Evolutionary conservation across 495 filamentous ascomycete species (phyloP), one percentile per base, ranked within the genome.

Genomic region (Penicillium paradoxum): DNA sequence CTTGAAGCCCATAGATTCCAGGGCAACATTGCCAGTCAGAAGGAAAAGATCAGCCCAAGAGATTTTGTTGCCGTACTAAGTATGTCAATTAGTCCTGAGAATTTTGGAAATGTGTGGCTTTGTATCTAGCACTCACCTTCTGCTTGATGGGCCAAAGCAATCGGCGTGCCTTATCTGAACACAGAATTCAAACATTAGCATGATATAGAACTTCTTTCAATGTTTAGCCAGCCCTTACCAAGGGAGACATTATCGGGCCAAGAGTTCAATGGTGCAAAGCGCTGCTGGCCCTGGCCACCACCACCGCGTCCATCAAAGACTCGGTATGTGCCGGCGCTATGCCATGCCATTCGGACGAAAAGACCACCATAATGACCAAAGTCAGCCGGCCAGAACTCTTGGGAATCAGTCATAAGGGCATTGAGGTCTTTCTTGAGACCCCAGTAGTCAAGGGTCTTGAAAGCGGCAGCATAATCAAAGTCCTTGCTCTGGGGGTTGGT

Each of bases 81-180:
- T 24, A 25, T 1, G 5, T 1, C 0, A 11, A 14, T 48, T 27
- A 48, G 45, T 13, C 11, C 18, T 0, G n/a, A 43, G 3, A 18
- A 17, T 3, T 27, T 27, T 27, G 34, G 14, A n/a, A 37, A 4
- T 4, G 2, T 6, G 13, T 8, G 41, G 9, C 1, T 21, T 32
- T 29, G 15, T 30, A 18, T 15, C 4, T 15, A 48, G 19, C 9
- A 17, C 47, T 41, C 15, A 51, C 49, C 49, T 89, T 89, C 60
- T 88, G 83, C 75, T 89, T 89, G 72, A 89, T 81, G 60, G 85
- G 85, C 85, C 85, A 89, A 47, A 89, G 68, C 52, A 89, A 79
- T 54, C 85, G 84, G 46, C 85, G 85, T 32, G 84, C 84, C 79
- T 89, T 89, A 79, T 89, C 46, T 49, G 22, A 6, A 37, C 21